Base-by-base conservation (phyloP, 495 filamentous ascomycete genomes). In the Penicillium paxilli region DNA sequence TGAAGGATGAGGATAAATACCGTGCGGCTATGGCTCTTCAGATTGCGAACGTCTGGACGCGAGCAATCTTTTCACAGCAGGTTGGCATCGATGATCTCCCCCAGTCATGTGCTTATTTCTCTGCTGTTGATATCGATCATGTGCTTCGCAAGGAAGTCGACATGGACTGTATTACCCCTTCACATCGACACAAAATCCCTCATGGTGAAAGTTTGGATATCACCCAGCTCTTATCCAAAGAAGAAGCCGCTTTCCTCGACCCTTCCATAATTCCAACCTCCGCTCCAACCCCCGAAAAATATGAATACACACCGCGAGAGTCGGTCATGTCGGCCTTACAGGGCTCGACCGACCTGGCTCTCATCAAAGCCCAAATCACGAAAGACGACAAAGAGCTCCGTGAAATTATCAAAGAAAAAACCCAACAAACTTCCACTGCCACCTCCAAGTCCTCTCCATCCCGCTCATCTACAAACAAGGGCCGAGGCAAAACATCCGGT, bases 71-170 rank as follows among this genome's bases (percentile, higher is more conserved):
- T 66, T 86, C 88, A 2, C 89, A 98, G 69, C 93, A 98, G 71
- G 89, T 98, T 57, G 94, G 94, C 35, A 98, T 98, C 58, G 75
- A 96, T 53, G 95, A 98, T 62, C 83, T 98, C 5, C 94, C 94
- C 2, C 94, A 96, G 66, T 84, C 86, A 4, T 96, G 91, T 62
- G 94, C 94, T 19, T 98, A 89, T 70, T 98, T 98, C 74, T 95
- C 89, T 2, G 91, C 94, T 1, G 84, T 98, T 17, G 94, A 98
- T 62, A 90, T 98, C 56, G 94, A 98, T 64, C 82, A 86, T 52
- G 91, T 98, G 8, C 80, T 98, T 14, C 87, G 94, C 30, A 98
- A 98, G 67, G 94, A 98, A 64, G 95, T 98, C 17, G 86, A 98
- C 65, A 95, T 98, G 90, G 89, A 96, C 63, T 98, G 94, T 66